Base-by-base conservation (phyloP, 306 rosid species). In the Ziziphus jujuba region DNA sequence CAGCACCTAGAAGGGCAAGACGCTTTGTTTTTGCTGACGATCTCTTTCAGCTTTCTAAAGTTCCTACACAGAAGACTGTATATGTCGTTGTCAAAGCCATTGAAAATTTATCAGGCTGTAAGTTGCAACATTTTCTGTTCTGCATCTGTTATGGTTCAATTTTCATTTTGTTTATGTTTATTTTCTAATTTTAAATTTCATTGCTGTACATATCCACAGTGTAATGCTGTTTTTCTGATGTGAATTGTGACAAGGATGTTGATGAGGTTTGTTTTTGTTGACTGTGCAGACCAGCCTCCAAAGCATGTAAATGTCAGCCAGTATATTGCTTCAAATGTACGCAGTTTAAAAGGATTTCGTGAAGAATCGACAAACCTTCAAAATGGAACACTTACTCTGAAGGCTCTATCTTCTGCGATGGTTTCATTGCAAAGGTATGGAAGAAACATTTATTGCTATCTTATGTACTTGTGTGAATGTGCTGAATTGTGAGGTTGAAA, bases 1-100 rank as follows among this genome's bases (percentile, higher is more conserved):
- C 75, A 77, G 91, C 82, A 76, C 76, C 89, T 72, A 84, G 74
- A 77, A 80, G 91, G 77, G 70, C 70, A 50, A 85, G 85, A 22
- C 79, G 80, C 73, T 71, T 91, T 79, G 73, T 86, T 75, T 77
- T 91, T 59, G 95, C 97, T 15, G 95, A 86, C 75, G 97, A 91
- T 72, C 92, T 91, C 53, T 91, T 91, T 81, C 89, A 84, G 72
- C 77, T 86, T 52, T 86, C 89, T 55, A 82, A 79, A 63, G 81
- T 79, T 79, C 91, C 89, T 78, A 73, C 56, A 6, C 92, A 80
- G 75, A 90, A 81, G 73, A 81, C 84, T 15, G 79, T 79, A 56
- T 49, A 63, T n/a, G 77, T 72, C 63, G 80, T 91, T 70, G 63
- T 76, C 63, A 88, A 80, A 77, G 84, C 85, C 48, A 69, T 79